Evolutionary conservation across 805 yeast genomes (phyloP), one percentile per base, ranked within the genome.

Genomic region (Cyberlindnera subsufficiens): DNA sequence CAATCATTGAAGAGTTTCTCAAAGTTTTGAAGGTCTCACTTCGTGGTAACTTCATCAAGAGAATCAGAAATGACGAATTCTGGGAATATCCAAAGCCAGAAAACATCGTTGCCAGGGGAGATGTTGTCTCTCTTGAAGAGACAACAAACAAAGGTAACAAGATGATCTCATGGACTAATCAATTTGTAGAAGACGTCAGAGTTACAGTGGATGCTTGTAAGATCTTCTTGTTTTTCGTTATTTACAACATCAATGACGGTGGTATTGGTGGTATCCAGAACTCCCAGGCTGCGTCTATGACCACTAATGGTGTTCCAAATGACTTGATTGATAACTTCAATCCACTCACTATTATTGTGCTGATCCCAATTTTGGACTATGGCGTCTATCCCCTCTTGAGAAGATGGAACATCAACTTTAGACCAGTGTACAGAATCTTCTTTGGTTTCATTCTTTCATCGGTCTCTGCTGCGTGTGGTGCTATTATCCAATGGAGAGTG

Each of bases 301-400:
- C 81, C 53, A 67, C 75, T 41, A 87, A 85, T 60, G 84, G 86
- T 32, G 71, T 85, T 52, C 93, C 95, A 51, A 86, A 86, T 59
- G 95, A 86, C 69, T 70, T 85, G 54, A 75, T 85, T 69, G 83
- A 80, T 64, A 82, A 79, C 58, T 75, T 86, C 53, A 83, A 86
- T 63, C 84, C 93, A 29, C 66, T 86, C 53, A 81, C 87, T 31
- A 74, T 86, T 52, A 82, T 86, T 52, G 67, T 86, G n/a, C 80
- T 83, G 62, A 82, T 86, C 50, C 95, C 95, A 44, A 69, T 85
- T 51, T 72, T 73, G 63, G 87, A 84, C 61, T 63, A 71, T 45
- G 52, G 71, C n/a, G 43, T 82, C n/a, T 85, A 75, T 63, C 84
- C 83, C 34, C 45, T 59, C 34, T 60, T 78, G 47, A 69, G 78